Evolutionary conservation across 768 basidiomycete species (phyloP).

Genomic region (Austroboletus eburneus): DNA sequence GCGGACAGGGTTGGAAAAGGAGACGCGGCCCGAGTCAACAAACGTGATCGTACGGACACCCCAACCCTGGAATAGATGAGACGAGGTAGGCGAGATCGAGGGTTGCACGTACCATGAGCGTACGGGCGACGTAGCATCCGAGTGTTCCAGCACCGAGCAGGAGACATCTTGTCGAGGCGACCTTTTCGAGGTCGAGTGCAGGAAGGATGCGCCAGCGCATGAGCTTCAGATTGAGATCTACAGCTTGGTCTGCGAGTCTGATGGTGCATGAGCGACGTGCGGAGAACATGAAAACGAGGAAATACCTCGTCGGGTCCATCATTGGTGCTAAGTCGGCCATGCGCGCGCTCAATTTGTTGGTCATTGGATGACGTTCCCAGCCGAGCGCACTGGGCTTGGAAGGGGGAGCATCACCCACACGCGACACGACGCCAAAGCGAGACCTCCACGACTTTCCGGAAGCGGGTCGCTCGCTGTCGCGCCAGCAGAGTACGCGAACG

Average conservation of each 20-base stretch:
- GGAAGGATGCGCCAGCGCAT: slow-evolving; percentile 98
- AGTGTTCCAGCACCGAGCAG: slow-evolving; percentile 94
- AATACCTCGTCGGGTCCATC: slow-evolving; percentile 87
- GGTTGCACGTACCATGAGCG: slow-evolving; percentile 60
- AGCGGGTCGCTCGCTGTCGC: slow-evolving; percentile 53
- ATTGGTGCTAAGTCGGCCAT: slow-evolving; percentile 89
- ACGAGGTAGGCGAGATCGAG: neutral
- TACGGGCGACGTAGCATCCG: slow-evolving; percentile 92
- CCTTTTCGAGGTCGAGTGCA: slow-evolving; percentile 80
- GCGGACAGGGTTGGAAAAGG: slow-evolving; percentile 96
- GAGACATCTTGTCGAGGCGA: slow-evolving; percentile 75
- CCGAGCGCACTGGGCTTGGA: slow-evolving; percentile 69
- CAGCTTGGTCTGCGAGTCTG: slow-evolving; percentile 92
- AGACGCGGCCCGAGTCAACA: slow-evolving; percentile 86
- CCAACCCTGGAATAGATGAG: slow-evolving; percentile 67
- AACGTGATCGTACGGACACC: slow-evolving; percentile 92
- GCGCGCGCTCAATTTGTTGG: slow-evolving; percentile 80
- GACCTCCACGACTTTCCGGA: slow-evolving; percentile 52
- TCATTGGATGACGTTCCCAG: slow-evolving; percentile 88
- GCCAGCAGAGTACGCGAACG: slow-evolving; percentile 72
- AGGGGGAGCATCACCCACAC: slow-evolving; percentile 13
- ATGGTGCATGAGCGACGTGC: neutral
- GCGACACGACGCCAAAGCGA: slow-evolving; percentile 50
- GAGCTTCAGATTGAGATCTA: slow-evolving; percentile 95
- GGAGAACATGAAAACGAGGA: neutral